Base-by-base conservation (phyloP, 345 rosid genomes). In the Anastatica hierochuntica region DNA sequence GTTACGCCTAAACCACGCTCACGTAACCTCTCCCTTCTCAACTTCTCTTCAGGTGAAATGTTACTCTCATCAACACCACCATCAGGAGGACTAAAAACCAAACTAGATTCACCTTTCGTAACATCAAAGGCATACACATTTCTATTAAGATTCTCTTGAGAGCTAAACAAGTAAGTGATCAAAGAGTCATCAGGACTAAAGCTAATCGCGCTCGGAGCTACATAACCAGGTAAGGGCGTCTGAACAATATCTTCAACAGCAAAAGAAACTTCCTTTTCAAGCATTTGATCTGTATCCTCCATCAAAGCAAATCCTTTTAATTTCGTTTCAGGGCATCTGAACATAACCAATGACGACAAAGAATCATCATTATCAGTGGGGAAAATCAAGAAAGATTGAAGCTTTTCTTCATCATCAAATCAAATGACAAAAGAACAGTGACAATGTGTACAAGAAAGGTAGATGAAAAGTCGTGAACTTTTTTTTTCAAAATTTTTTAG, bases 1-100 rank as follows among this genome's bases (percentile, higher is more conserved):
- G 98, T 90, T 14, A 90, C 98, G 7, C 98, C 98, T 65, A 90
- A 68, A 0, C 98, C 96, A 21, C 95, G 94, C 53, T 90, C 95
- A 63, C 98, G 71, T 10, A 66, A 62, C 74, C 98, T 84, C 68
- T 90, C 98, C 70, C 98, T 78, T 59, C 98, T 81, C 65, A 92
- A 57, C 63, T 83, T 92, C 72, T 92, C 98, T 51, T 92, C 96
- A 0, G 82, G 69, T 0, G 98, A 81, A 44, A 92, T 84, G 53
- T 87, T 92, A 34, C 75, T 78, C 77, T 92, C 98, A 20, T 87
- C 90, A 18, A 92, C 84, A 20, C 96, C 98, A 52, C 95, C 96
- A 75, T 81, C 78, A 11, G 92, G 88, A 19, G 98, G 95, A 61
- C 75, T 72, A 57, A 92, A 92, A 39, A 81, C 42, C 69, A 87